Conservation (phyloP, 345 rosid species). For the Citrus hindsii region DNA sequence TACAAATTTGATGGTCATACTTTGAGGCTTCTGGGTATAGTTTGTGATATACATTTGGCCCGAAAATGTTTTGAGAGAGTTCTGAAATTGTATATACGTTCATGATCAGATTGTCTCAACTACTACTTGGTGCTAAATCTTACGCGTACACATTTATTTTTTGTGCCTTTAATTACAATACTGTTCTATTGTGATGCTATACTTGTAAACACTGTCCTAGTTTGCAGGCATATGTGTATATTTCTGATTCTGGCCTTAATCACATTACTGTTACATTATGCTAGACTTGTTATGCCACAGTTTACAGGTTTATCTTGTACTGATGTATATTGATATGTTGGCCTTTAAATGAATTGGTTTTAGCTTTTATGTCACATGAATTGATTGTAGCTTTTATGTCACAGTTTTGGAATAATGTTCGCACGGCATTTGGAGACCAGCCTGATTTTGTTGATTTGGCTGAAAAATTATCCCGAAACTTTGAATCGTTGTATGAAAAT, state of each 20-base stretch:
- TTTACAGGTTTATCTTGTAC: conserved; percentile 9
- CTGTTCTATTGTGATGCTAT: not conserved
- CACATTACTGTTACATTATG: not conserved
- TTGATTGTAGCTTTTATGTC: conserved; percentile 31
- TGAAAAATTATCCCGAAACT: conserved; percentile 62
- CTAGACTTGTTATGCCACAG: conserved; percentile 3
- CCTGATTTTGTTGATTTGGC: conserved; percentile 70
- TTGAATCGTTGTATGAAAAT: conserved; percentile 61
- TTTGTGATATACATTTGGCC: not conserved
- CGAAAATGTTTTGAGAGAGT: not conserved
- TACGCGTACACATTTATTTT: not conserved
- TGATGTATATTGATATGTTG: not conserved
- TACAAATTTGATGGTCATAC: not conserved
- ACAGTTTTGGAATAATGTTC: conserved; percentile 86
- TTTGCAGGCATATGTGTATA: not conserved
- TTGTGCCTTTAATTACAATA: not conserved
- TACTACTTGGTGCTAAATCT: not conserved
- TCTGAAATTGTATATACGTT: not conserved
- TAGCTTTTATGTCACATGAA: conserved; percentile 43
- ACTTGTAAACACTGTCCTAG: not conserved
- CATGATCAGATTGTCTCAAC: not conserved
- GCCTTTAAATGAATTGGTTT: conserved; percentile 19
- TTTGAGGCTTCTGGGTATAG: not conserved
- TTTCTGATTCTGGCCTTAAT: conserved; percentile 2
- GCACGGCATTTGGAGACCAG: conserved; percentile 60